Base-by-base conservation (phyloP, 2,329 filamentous ascomycete genomes). In the Apiospora pterosperma region DNA sequence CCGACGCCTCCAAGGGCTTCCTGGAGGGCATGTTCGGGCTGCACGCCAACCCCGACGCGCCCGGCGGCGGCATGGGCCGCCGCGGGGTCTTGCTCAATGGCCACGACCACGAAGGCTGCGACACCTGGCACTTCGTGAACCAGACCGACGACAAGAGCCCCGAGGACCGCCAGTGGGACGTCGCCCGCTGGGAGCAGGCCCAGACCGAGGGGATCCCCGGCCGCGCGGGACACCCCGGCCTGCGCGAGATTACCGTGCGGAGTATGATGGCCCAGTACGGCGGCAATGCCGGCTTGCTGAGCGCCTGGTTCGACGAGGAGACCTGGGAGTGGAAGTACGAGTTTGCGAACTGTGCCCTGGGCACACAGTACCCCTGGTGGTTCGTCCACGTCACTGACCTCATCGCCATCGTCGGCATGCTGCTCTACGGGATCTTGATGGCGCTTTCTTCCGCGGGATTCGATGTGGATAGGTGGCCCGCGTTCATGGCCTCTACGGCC, bases 181-280 rank as follows among this genome's bases (percentile, higher is more conserved):
- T 81, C 0, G 75, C 74, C 19, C 76, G 76, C 12, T 89, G 84
- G 81, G 66, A 70, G 1, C 77, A 83, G 52, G 84, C 84, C 1
- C 73, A 76, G 12, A 68, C 71, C 5, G 74, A 75, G 14, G 75
- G 76, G 66, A 67, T 89, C 25, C 73, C 81, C 1, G 78, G 76
- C 8, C 74, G 76, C 2, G 70, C 77, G 2, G 81, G 78, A 5
- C 70, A 85, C 3, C 87, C 90, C 0, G 90, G 90, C 0, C 81
- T 97, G 6, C 84, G 95, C 34, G 96, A 99, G 78, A 88, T 98
- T 68, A 99, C 96, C 0, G 91, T 99, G 2, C 89, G 94, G 65
- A 97, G 93, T 77, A 98, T 99, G 93, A 99, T 99, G 96, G 96
- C 96, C 64, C 92, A 92, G 64, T 99, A 91, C 77, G 90, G 88